A percentile compares a stretch with the other conserved stretches of the same genome.
These are phyloP conservation scores for Colletotrichum sp. DNA, from an alignment of 2,329 filamentous ascomycete genomes.

Conservation along the genomic window DNA sequence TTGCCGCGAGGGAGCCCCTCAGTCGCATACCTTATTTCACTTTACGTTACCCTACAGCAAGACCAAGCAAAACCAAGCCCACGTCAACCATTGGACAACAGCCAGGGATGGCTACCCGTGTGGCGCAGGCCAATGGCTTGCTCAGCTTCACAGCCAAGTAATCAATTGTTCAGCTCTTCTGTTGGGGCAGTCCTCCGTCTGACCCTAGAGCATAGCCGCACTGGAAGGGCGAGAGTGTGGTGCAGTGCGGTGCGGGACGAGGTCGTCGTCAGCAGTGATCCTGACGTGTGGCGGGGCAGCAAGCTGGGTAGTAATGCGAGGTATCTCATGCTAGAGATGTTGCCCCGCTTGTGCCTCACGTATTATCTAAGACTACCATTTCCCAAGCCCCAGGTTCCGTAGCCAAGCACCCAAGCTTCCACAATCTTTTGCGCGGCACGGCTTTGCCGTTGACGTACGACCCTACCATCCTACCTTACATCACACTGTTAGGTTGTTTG, in stretches of 20 bases:
- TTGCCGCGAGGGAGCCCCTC: neutral
- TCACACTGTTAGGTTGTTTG: neutral
- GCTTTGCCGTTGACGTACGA: constrained; percentile 11
- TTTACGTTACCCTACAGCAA: neutral
- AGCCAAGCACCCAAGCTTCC: constrained; percentile 1
- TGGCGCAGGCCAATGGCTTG: neutral
- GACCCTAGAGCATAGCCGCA: neutral
- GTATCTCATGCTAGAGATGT: neutral
- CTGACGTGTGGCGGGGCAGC: constrained; percentile 3
- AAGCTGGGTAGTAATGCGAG: neutral
- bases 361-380: constrained; percentile 7
- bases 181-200: neutral
- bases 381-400: neutral
- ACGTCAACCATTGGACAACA: neutral
- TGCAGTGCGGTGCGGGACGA: neutral
- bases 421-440: constrained; percentile 5
- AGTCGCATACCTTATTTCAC: neutral
- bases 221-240: neutral
- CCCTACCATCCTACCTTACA: neutral
- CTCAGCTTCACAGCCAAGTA: neutral
- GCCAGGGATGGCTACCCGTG: neutral
- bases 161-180: neutral
- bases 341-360: neutral
- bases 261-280: constrained; percentile 15
- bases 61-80: neutral